Evolutionary conservation across 495 filamentous ascomycete genomes (phyloP).

Genomic region (Halenospora varia): DNA sequence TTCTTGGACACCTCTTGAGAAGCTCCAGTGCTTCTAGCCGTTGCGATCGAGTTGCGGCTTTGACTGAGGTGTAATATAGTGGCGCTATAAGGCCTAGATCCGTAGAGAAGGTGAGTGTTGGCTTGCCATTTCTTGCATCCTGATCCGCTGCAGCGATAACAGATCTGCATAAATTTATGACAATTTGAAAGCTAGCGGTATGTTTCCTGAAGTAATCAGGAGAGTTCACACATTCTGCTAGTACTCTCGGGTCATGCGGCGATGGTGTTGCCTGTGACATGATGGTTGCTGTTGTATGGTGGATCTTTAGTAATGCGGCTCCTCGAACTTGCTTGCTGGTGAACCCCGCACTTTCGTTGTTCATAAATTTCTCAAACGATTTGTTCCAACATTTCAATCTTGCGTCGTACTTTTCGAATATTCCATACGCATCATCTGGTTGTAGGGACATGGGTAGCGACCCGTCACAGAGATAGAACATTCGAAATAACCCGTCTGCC

Average conservation of each 20-base stretch:
- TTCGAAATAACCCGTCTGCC: conserved; percentile 13
- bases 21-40: conserved; percentile 36
- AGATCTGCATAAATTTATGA: conserved; percentile 14
- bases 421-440: not conserved
- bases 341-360: not conserved
- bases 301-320: conserved; percentile 20
- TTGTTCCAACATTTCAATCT: conserved; percentile 11
- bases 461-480: conserved; percentile 14
- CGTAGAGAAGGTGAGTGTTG: conserved; percentile 17
- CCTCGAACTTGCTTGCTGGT: conserved; percentile 20
- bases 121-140: conserved; percentile 10
- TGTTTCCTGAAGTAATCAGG: conserved; percentile 1
- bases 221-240: conserved; percentile 10
- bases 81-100: conserved; percentile 35
- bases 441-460: conserved; percentile 9
- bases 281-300: conserved; percentile 8
- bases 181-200: conserved; percentile 6
- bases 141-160: conserved; percentile 12
- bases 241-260: not conserved
- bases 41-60: conserved; percentile 35
- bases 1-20: conserved; percentile 30
- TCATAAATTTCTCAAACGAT: conserved; percentile 20
- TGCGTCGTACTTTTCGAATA: not conserved
- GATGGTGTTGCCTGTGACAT: conserved; percentile 5
- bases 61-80: conserved; percentile 34